A percentile compares a stretch with the other conserved stretches of the same genome.
phyloP scores from a whole-genome alignment of 148 eudicot genomes.

The Linanthus parryae region DNA sequence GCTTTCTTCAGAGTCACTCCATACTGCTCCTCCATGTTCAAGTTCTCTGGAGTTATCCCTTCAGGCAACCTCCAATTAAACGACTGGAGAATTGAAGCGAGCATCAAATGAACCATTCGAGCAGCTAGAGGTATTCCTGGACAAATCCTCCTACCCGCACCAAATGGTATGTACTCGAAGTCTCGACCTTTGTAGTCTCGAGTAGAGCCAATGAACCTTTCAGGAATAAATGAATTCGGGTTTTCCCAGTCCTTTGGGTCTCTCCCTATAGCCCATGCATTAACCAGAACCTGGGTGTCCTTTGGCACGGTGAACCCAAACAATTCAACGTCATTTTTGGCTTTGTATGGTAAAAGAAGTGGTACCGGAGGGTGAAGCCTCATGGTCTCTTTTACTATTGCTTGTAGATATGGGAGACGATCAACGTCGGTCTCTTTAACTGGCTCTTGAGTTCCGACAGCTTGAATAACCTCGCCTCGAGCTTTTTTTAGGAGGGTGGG shows the following conservation, averaged over 20 bases:
- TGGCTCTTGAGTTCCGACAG: background rate
- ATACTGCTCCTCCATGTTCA: conserved; percentile 9
- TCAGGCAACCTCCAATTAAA: conserved; percentile 10
- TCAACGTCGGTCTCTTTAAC: background rate
- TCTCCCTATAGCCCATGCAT: conserved; percentile 16
- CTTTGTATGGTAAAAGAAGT: conserved; percentile 10
- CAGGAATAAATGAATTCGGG: conserved; percentile 1
- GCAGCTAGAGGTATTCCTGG: conserved; percentile 8
- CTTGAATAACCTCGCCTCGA: background rate
- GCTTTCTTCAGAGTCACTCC: conserved; percentile 8
- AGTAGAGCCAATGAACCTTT: conserved; percentile 3
- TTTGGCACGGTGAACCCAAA: conserved; percentile 5
- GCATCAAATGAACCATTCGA: conserved; percentile 9
- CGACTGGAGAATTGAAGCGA: conserved; percentile 10
- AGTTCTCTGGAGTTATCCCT: conserved; percentile 5
- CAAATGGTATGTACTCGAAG: conserved; percentile 14
- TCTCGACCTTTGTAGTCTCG: conserved; percentile 4
- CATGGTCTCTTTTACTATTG: conserved; percentile 10
- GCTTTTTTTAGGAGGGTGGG: conserved; percentile 3
- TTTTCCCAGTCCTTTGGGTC: conserved; percentile 8
- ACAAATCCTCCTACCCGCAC: conserved; percentile 12
- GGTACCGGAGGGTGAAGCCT: conserved; percentile 14
- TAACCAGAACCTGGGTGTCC: conserved; percentile 4
- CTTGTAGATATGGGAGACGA: conserved; percentile 14
- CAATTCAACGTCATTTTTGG: background rate